A percentile compares a stretch with the other conserved stretches of the same genome.
These are phyloP conservation scores for Sicyos edulis DNA, from an alignment of 306 rosid genomes.

Conservation along the genomic window DNA sequence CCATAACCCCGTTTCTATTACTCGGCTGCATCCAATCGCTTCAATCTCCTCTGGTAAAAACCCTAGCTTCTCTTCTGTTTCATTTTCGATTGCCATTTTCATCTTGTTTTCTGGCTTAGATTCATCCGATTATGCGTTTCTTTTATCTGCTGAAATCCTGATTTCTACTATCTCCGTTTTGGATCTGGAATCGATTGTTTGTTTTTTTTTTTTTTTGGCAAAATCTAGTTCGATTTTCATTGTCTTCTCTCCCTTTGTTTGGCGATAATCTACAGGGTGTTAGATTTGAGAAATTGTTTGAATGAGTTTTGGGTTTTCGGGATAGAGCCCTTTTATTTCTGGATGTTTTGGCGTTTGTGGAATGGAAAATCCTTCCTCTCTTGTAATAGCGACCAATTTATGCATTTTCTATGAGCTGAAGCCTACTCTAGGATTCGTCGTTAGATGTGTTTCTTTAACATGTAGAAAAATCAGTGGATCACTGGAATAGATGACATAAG, in stretches of 20 bases:
- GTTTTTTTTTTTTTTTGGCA: neutral
- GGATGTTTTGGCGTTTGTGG: neutral
- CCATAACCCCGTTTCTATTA: neutral
- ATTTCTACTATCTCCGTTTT: neutral
- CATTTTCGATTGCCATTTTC: neutral
- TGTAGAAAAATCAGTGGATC: neutral
- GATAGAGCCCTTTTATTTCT: neutral
- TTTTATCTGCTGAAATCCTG: neutral
- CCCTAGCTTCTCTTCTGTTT: neutral
- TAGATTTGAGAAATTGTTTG: neutral
- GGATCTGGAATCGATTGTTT: slow-evolving; percentile 6
- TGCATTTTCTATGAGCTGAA: neutral
- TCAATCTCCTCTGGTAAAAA: slow-evolving; percentile 1
- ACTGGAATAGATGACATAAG: neutral
- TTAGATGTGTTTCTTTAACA: neutral
- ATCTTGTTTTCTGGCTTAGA: neutral
- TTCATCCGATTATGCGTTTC: neutral
- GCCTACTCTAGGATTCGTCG: neutral
- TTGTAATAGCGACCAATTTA: neutral
- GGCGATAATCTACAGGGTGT: neutral
- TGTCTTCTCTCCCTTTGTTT: neutral
- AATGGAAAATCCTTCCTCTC: neutral
- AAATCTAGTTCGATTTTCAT: neutral
- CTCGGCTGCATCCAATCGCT: neutral
- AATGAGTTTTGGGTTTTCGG: neutral